Conservation (phyloP, 805 yeast species). For the Candida nonsorbophila region DNA sequence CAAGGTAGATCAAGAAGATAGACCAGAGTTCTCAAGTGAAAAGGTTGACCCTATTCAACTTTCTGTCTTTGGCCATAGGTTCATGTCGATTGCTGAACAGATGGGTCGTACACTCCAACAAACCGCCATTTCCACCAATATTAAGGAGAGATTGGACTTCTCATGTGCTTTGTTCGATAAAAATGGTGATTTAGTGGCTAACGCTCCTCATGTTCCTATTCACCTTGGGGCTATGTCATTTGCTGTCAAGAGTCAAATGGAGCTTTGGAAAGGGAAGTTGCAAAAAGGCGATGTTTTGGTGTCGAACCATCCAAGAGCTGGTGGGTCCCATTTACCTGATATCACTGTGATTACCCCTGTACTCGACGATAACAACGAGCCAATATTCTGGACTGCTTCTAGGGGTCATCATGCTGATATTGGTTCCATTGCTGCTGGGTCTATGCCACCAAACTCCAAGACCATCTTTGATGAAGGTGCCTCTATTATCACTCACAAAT, state of each 20-base stretch:
- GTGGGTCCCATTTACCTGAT: slow-evolving; percentile 41
- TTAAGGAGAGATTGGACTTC: slow-evolving; percentile 40
- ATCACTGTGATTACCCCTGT: slow-evolving; percentile 92
- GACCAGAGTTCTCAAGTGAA: slow-evolving; percentile 16
- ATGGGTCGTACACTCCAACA: slow-evolving; percentile 43
- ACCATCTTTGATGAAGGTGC: slow-evolving; percentile 90
- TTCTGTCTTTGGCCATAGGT: slow-evolving; percentile 37
- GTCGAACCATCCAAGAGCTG: slow-evolving; percentile 38
- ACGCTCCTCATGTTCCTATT: slow-evolving; percentile 43
- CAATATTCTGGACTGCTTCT: slow-evolving; percentile 86
- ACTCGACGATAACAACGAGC: slow-evolving; percentile 37
- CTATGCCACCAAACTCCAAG: slow-evolving; percentile 91
- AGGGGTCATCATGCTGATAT: slow-evolving; percentile 97
- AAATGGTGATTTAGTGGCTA: slow-evolving; percentile 40
- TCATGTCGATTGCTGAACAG: slow-evolving; percentile 36
- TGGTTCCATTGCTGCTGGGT: slow-evolving; percentile 88
- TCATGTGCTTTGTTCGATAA: slow-evolving; percentile 41
- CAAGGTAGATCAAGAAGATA: slow-evolving; percentile 18
- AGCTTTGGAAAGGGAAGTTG: slow-evolving; percentile 34
- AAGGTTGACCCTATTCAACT: slow-evolving; percentile 33
- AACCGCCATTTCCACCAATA: slow-evolving; percentile 41
- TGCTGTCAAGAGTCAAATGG: slow-evolving; percentile 38
- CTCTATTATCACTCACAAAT: slow-evolving; percentile 68
- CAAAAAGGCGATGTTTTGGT: slow-evolving; percentile 39
- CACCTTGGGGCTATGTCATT: slow-evolving; percentile 46